Percentiles rank a stretch among this genome's conserved stretches.
Evolutionary conservation across 164 flowering plant genomes (phyloP).

Genomic region (Sextonia rubra): DNA sequence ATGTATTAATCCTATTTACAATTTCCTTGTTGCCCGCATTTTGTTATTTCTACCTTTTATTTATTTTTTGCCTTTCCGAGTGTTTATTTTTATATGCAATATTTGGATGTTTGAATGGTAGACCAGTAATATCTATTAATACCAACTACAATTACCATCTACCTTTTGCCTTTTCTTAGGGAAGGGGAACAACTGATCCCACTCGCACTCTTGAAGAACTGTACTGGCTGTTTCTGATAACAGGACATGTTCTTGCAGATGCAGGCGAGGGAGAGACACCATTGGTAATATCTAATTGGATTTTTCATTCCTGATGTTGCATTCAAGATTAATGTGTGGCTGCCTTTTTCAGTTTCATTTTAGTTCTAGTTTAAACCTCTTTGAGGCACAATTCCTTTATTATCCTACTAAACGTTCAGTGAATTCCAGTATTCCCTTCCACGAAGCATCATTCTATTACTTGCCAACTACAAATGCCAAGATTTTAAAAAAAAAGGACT

Average conservation of each 20-base stretch:
- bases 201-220: slow-evolving; percentile 81
- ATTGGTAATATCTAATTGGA: slow-evolving; percentile 36
- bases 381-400: background rate
- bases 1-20: too few species aligned
- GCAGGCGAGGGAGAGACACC: slow-evolving; percentile 95
- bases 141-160: background rate
- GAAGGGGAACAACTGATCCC: slow-evolving; percentile 60
- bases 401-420: background rate
- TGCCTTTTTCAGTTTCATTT: background rate
- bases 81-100: background rate
- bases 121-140: background rate
- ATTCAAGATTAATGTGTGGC: background rate
- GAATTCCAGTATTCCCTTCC: too few species aligned
- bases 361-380: background rate
- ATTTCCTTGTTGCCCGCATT: background rate
- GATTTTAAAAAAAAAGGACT: too few species aligned
- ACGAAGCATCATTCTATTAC: too few species aligned
- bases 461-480: too few species aligned
- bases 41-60: background rate
- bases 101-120: background rate
- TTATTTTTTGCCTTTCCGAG: too few species aligned
- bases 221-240: slow-evolving; percentile 69
- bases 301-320: background rate
- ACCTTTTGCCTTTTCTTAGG: slow-evolving; percentile 36
- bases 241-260: slow-evolving; percentile 96